Evolutionary conservation across 345 rosid genomes (phyloP).

Genomic region (Microthlaspi erraticum): DNA sequence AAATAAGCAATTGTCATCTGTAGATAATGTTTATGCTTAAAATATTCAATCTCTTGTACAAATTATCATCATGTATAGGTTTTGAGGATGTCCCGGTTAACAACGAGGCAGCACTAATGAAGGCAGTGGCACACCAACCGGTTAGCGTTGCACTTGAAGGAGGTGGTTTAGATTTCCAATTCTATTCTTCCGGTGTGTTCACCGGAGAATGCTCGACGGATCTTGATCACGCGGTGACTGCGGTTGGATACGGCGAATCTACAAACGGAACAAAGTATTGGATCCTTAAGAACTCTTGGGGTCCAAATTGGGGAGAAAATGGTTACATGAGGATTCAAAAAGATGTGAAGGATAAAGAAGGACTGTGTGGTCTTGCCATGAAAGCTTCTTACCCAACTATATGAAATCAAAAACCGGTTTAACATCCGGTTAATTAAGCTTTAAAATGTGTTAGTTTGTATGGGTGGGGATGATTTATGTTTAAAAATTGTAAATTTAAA

Average conservation of each 20-base stretch:
- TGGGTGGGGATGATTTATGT: conserved; percentile 21
- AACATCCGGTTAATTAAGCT: conserved; percentile 5
- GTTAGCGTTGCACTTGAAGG: conserved; percentile 61
- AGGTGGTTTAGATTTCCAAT: conserved; percentile 48
- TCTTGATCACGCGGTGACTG: conserved; percentile 58
- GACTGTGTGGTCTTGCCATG: conserved; percentile 70
- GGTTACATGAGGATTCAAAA: conserved; percentile 65
- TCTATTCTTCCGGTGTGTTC: conserved; percentile 59
- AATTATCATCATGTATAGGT: conserved; percentile 35
- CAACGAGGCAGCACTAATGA: conserved; percentile 55
- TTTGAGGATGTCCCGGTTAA: conserved; percentile 58
- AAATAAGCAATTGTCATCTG: not conserved
- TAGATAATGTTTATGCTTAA: not conserved
- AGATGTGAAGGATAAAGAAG: conserved; percentile 41
- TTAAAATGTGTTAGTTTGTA: conserved; percentile 17
- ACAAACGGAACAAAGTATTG: conserved; percentile 52
- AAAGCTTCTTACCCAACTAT: conserved; percentile 56
- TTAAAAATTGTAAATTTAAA: not conserved
- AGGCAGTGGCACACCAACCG: conserved; percentile 66
- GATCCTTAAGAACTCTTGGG: conserved; percentile 75
- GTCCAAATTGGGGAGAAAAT: conserved; percentile 60
- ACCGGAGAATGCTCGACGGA: conserved; percentile 46
- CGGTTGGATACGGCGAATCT: conserved; percentile 55
- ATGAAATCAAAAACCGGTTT: conserved; percentile 32
- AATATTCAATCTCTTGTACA: not conserved